Evolutionary conservation across 495 filamentous ascomycete species (phyloP), one percentile per base, ranked within the genome.

Genomic region (Penicillium flavigenum): DNA sequence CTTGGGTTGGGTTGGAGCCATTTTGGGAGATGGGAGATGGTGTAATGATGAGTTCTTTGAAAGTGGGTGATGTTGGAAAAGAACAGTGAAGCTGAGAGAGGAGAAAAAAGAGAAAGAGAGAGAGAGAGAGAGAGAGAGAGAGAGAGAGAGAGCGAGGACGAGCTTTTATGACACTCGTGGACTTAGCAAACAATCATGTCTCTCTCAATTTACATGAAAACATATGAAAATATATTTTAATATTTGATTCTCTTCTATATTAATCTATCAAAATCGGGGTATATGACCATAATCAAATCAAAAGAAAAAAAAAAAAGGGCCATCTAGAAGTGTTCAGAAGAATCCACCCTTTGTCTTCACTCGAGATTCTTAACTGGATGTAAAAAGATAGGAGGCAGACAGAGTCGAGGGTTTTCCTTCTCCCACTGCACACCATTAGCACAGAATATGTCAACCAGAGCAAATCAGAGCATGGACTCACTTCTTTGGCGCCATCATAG

Each of bases 331-430:
- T n/a, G 36, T 7, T 17, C 36, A 7, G 47, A 32, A 16, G 3
- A 34, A 49, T 38, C 31, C 7, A 5, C 12, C 2, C 2, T 45
- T 45, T 12, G 10, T 26, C 27, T 51, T 39, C 22, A 45, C 36
- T 54, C 50, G 3, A 79, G 69, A 41, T 82, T 74, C 64, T 82
- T 80, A 56, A 85, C 69, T 5, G 82, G 81, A 65, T 81, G 79
- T 38, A 86, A 61, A 14, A 85, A 63, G 67, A 84, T 80, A 17
- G 81, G 72, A 12, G 83, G 83, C 9, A 86, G 67, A 60, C 82
- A 85, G 3, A 77, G 64, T 54, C 80, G 71, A 16, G 81, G 80
- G 54, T 83, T 68, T 5, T 58, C 24, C 27, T 66, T 70, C 66
- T 86, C 82, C 78, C 81, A 84, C 63, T 79, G 45, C 54, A 17